Conservation (phyloP, 495 filamentous ascomycete genomes). For the Xylaria longipes region DNA sequence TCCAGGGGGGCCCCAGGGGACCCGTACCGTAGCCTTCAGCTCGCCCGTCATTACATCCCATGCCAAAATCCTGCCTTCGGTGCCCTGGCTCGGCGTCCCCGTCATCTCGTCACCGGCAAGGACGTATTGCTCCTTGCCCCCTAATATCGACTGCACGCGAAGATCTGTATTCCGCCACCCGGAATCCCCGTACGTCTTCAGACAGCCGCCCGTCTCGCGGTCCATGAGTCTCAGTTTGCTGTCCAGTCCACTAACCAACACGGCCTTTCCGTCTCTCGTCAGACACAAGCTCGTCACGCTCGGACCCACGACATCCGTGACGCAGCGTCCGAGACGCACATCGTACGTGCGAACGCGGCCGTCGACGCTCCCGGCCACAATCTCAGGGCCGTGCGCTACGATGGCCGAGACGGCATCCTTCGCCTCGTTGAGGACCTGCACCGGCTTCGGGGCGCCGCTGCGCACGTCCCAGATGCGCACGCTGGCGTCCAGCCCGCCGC, state of each 20-base stretch:
- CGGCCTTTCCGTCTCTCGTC: conserved; percentile 72
- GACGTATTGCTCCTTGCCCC: conserved; percentile 75
- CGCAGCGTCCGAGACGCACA: conserved; percentile 76
- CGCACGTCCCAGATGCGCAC: conserved; percentile 87
- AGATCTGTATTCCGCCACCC: conserved; percentile 71
- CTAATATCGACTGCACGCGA: conserved; percentile 74
- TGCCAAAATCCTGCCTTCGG: conserved; percentile 73
- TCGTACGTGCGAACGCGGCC: conserved; percentile 86
- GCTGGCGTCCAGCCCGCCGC: conserved; percentile 79
- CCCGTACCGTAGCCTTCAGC: conserved; percentile 64
- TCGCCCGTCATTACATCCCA: conserved; percentile 90
- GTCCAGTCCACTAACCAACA: conserved; percentile 80
- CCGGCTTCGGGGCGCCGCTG: conserved; percentile 65
- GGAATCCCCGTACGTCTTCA: conserved; percentile 72
- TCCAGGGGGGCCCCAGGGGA: conserved; percentile 67
- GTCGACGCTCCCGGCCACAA: conserved; percentile 82
- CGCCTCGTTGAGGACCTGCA: conserved; percentile 81
- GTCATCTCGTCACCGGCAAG: conserved; percentile 79
- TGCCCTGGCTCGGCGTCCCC: conserved; percentile 41
- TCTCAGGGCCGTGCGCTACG: conserved; percentile 59
- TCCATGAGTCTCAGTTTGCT: conserved; percentile 82
- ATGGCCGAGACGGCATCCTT: conserved; percentile 75
- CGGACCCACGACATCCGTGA: conserved; percentile 74
- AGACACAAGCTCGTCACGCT: conserved; percentile 72
- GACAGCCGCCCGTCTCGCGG: conserved; percentile 70